Conservation (phyloP, 768 basidiomycete species). For the Zangia roseola region DNA sequence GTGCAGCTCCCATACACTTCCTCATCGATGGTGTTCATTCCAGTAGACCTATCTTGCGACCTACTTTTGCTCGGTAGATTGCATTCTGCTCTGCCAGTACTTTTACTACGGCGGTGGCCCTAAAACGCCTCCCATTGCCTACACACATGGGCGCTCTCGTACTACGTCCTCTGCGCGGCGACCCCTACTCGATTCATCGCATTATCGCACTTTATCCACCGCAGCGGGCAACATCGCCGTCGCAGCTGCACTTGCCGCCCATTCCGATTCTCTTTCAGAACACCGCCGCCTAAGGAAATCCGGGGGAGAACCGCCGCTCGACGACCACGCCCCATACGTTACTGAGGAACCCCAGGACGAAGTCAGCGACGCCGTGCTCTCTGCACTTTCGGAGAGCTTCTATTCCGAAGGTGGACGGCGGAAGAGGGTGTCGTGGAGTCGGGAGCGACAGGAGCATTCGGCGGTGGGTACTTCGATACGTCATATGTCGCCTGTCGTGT, state of each 20-base stretch:
- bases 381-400: slow-evolving; percentile 69
- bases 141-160: slow-evolving; percentile 41
- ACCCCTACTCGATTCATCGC: slow-evolving; percentile 53
- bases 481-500: slow-evolving; percentile 34
- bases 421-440: slow-evolving; percentile 69
- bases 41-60: slow-evolving; percentile 81
- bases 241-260: slow-evolving; percentile 66
- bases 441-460: slow-evolving; percentile 56
- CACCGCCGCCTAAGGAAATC: slow-evolving; percentile 33
- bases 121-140: slow-evolving; percentile 34
- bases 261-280: slow-evolving; percentile 49
- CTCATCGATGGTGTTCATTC: slow-evolving; percentile 7
- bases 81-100: slow-evolving; percentile 74
- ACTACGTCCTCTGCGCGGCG: slow-evolving; percentile 45
- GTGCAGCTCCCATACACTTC: slow-evolving; percentile 17
- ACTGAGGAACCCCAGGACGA: slow-evolving; percentile 37
- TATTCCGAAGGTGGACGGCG: slow-evolving; percentile 66
- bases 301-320: slow-evolving; percentile 20
- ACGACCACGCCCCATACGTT: slow-evolving; percentile 17
- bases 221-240: slow-evolving; percentile 73
- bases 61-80: slow-evolving; percentile 88
- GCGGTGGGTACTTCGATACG: slow-evolving; percentile 43
- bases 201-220: slow-evolving; percentile 66
- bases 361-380: slow-evolving; percentile 49
- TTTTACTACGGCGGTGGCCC: slow-evolving; percentile 60